These are phyloP conservation scores for Mucor indicus DNA, from an alignment of 371 early-diverging fungal genomes.

Conservation along the genomic window DNA sequence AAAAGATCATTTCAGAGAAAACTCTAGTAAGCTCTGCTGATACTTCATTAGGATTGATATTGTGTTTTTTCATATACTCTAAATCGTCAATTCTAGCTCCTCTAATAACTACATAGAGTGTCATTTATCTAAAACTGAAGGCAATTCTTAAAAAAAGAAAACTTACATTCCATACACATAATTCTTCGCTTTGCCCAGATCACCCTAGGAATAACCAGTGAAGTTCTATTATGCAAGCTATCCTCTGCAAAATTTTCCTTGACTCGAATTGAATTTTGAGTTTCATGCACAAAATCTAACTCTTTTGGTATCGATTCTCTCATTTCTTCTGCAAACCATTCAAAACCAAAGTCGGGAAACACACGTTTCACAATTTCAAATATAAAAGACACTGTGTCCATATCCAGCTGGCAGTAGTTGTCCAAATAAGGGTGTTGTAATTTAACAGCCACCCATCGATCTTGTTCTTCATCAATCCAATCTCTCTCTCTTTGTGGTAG, in stretches of 20 bases:
- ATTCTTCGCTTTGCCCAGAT: constrained; percentile 63
- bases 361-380: constrained; percentile 60
- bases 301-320: constrained; percentile 79
- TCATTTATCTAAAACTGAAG: too few species aligned
- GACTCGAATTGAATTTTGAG: constrained; percentile 67
- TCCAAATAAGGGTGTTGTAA: constrained; percentile 85
- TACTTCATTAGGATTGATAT: constrained; percentile 71
- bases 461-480: constrained; percentile 27
- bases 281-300: constrained; percentile 83
- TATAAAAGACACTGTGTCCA: constrained; percentile 67
- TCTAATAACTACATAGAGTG: constrained; percentile 43
- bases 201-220: constrained; percentile 66
- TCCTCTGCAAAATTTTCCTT: constrained; percentile 54
- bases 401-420: constrained; percentile 75
- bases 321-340: constrained; percentile 92
- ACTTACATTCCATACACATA: constrained; percentile 78
- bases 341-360: constrained; percentile 88
- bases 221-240: constrained; percentile 17
- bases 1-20: constrained; percentile 91
- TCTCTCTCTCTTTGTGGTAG: constrained; percentile 17
- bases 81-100: constrained; percentile 81
- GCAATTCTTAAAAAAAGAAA: not conserved
- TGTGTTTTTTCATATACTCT: constrained; percentile 60
- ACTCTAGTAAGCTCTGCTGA: constrained; percentile 70
- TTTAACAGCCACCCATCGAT: constrained; percentile 81